A percentile compares a stretch with the other conserved stretches of the same genome.
Conservation (phyloP, 257 asterid genomes). For the Eucommia ulmoides region DNA sequence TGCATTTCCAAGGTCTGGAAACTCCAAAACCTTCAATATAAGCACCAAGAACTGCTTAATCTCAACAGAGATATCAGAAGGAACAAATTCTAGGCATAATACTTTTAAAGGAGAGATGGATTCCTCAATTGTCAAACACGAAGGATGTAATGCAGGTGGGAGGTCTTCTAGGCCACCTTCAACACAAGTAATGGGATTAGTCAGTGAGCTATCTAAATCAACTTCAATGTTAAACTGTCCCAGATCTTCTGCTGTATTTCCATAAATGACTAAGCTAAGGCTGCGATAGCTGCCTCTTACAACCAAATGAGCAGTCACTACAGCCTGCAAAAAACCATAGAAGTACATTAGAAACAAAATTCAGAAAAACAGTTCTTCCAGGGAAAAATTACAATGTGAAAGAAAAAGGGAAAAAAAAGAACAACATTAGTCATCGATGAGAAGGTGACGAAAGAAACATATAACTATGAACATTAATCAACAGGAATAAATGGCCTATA, state of each 20-base stretch:
- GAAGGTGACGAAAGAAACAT: too few relatives aligned
- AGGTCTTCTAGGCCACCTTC: constrained; percentile 92
- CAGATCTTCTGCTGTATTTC: constrained; percentile 86
- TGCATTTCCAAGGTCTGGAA: constrained; percentile 35
- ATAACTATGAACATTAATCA: too few relatives aligned
- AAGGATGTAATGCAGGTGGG: constrained; percentile 75
- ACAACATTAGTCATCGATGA: background rate
- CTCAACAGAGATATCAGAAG: constrained; percentile 47
- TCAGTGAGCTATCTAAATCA: constrained; percentile 73
- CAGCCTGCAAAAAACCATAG: constrained; percentile 46
- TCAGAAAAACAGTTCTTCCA: background rate
- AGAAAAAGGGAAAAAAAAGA: background rate
- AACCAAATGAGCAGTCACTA: constrained; percentile 89
- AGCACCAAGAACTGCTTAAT: constrained; percentile 42
- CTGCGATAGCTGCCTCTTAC: constrained; percentile 94
- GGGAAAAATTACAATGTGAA: background rate
- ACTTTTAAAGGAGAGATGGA: constrained; percentile 44
- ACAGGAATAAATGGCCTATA: background rate
- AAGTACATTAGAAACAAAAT: too few relatives aligned
- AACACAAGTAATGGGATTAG: constrained; percentile 53
- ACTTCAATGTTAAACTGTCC: constrained; percentile 94
- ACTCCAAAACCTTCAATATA: constrained; percentile 39
- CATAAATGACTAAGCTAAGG: constrained; percentile 93
- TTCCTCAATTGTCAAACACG: constrained; percentile 50
- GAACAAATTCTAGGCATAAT: constrained; percentile 36